Evolutionary conservation across 352 stramenopile genomes (phyloP), one percentile per base, ranked within the genome.

Genomic region (Globisporangium cylindrosporum): DNA sequence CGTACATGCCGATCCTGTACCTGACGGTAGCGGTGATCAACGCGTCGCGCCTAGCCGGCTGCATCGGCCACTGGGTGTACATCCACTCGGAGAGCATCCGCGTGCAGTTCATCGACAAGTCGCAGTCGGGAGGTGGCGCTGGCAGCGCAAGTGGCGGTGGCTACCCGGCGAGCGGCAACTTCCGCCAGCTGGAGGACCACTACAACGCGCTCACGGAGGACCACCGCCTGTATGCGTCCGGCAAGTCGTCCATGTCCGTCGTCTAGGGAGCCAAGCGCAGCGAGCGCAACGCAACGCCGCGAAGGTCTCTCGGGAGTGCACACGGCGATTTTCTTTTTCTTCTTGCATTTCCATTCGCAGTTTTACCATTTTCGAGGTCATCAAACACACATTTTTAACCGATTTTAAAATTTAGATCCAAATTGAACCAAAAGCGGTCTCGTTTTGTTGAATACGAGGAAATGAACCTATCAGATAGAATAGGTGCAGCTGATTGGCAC

Each of bases 1-100:
- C 66, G 15, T 96, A 84, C 67, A 79, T 96, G 74, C 80, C 86
- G 1, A 69, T 90, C 24, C 66, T 94, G 59, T 94, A 91, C 73
- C 64, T 90, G 36, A 81, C 84, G 24, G 84, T 94, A 0, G 86
- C 85, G 0, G 68, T 69, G 10, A 82, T 96, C 62, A 96, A 96
- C 73, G 76, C 79, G 49, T 76, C 70, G 20, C 82, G 89, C 0
- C 65, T 96, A 22, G 53, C 89, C 2, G 87, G 89, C 2, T 90
- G 78, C 61, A 77, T 93, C 34, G 76, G 80, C 48, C 81, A 95
- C 72, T 84, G 85, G 76, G 20, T 95, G 41, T 95, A 95, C 70
- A 73, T 84, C 20, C 82, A 84, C 73, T 89, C 82, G 24, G 66
- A 70, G 34, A 48, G 71, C 29, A 18, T 89, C 7, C 81, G 81